Conservation (phyloP, 2,329 filamentous ascomycete species). For the Emmonsia crescens region DNA sequence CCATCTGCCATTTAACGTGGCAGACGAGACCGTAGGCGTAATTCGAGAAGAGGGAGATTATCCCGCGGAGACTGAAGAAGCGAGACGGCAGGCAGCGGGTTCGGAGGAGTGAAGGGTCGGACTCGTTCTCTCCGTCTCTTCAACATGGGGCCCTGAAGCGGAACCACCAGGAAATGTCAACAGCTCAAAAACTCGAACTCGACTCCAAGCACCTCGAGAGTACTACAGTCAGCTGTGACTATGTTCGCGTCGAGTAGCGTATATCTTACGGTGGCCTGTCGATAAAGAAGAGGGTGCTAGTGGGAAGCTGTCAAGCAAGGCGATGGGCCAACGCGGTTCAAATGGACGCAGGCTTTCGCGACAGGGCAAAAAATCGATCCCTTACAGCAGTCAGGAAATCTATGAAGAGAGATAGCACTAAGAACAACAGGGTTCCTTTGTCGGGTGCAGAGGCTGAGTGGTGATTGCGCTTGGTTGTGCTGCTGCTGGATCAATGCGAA, state of each 20-base stretch:
- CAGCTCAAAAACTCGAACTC: neutral
- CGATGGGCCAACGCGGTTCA: neutral
- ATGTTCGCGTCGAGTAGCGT: neutral
- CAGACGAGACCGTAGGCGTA: slow-evolving; percentile 34
- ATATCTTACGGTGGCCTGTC: neutral
- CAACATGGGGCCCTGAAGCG: slow-evolving; percentile 35
- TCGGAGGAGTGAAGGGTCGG: slow-evolving; percentile 28
- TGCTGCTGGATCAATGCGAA: slow-evolving; percentile 12
- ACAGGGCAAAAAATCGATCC: neutral
- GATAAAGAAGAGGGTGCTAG: neutral
- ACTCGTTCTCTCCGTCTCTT: slow-evolving; percentile 39
- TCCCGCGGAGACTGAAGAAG: slow-evolving; percentile 16
- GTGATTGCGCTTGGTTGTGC: slow-evolving; percentile 6
- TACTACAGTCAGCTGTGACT: neutral
- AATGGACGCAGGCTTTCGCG: neutral
- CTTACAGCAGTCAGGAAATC: neutral
- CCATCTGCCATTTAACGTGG: slow-evolving; percentile 46
- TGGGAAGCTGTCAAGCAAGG: neutral
- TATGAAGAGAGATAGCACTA: neutral
- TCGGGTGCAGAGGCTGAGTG: neutral
- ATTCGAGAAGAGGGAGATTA: slow-evolving; percentile 21
- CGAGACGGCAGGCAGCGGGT: slow-evolving; percentile 17
- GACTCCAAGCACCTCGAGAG: slow-evolving; percentile 1
- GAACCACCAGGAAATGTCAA: slow-evolving; percentile 13
- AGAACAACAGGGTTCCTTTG: neutral